These are phyloP conservation scores for Hibiscus tridactylites DNA, from an alignment of 345 rosid genomes.

Conservation along the genomic window DNA sequence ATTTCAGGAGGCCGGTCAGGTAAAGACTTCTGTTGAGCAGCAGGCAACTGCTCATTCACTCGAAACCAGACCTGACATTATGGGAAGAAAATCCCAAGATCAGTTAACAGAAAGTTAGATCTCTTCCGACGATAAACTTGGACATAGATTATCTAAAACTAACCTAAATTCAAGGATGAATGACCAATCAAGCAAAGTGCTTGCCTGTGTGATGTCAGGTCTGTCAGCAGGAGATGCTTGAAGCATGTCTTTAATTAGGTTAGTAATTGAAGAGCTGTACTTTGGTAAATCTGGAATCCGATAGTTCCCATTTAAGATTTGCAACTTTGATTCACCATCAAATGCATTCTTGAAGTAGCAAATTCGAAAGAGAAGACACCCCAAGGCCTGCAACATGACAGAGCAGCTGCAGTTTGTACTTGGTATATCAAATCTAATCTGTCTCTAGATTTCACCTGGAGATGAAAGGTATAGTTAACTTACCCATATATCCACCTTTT, in stretches of 20 bases:
- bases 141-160: constrained; percentile 48
- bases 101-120: constrained; percentile 39
- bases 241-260: constrained; percentile 82
- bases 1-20: constrained; percentile 75
- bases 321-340: constrained; percentile 97
- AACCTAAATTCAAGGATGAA: constrained; percentile 70
- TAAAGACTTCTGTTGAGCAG: constrained; percentile 65
- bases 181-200: constrained; percentile 70
- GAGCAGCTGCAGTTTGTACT: constrained; percentile 14
- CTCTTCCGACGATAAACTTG: constrained; percentile 22
- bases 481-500: constrained; percentile 99
- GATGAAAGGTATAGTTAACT: constrained; percentile 20
- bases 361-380: constrained; percentile 90
- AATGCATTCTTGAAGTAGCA: constrained; percentile 92
- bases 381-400: constrained; percentile 65
- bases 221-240: constrained; percentile 85
- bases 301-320: constrained; percentile 86
- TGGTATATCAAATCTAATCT: neutral
- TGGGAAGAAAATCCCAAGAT: constrained; percentile 38
- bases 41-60: constrained; percentile 82
- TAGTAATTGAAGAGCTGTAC: constrained; percentile 53
- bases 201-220: constrained; percentile 89
- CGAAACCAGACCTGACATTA: constrained; percentile 89
- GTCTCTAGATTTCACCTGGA: neutral
- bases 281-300: constrained; percentile 80